phyloP scores from a whole-genome alignment of 768 basidiomycete species.

The Hericium coralloides region DNA sequence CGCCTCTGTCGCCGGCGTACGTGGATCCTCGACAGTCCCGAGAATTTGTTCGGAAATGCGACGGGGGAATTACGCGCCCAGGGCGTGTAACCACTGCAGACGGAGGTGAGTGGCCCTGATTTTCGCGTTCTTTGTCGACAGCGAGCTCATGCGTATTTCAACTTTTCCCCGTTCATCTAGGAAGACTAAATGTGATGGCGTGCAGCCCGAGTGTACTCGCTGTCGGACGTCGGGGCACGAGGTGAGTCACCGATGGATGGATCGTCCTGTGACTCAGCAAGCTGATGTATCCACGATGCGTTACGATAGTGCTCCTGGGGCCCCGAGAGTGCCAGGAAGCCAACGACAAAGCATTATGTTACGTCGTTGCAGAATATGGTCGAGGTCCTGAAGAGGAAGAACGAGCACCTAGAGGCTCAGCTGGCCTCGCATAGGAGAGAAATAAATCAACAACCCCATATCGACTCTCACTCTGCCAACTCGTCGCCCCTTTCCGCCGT shows the following conservation, averaged over 20 bases:
- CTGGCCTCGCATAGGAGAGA: slow-evolving; percentile 5
- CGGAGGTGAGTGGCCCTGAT: background rate
- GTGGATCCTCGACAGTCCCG: too few relatives aligned
- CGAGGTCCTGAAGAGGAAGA: slow-evolving; percentile 18
- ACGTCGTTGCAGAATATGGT: slow-evolving; percentile 17
- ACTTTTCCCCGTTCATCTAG: background rate
- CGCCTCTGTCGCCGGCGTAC: too few relatives aligned
- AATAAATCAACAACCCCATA: background rate
- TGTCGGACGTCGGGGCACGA: background rate
- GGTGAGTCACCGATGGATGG: background rate
- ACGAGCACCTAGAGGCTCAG: slow-evolving; percentile 9
- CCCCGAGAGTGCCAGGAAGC: slow-evolving; percentile 21
- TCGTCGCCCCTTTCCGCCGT: background rate
- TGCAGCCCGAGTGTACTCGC: background rate
- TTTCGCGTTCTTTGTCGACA: background rate
- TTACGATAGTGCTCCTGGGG: slow-evolving; percentile 22
- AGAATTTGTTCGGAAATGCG: background rate
- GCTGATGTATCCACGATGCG: too few relatives aligned
- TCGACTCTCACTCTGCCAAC: slow-evolving; percentile 4
- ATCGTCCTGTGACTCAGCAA: too few relatives aligned
- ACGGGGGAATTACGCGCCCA: background rate
- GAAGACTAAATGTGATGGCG: background rate
- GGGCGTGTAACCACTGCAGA: background rate
- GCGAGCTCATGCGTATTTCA: too few relatives aligned
- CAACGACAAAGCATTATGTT: slow-evolving; percentile 21